Evolutionary conservation across 257 asterid species (phyloP).

Genomic region (Coffea eugenioides): DNA sequence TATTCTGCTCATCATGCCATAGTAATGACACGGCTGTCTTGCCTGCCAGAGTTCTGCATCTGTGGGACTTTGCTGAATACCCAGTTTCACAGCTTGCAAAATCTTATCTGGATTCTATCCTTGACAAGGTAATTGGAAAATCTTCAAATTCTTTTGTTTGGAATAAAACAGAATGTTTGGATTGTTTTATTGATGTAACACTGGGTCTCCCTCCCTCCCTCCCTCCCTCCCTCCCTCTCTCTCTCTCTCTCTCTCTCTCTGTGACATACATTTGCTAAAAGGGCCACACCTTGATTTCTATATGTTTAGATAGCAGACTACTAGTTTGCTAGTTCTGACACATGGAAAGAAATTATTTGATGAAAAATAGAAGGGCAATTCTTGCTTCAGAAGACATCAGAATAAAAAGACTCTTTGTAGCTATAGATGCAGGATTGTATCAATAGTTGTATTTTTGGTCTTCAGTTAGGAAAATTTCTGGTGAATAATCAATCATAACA

Average conservation of each 20-base stretch:
- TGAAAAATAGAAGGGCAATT: neutral
- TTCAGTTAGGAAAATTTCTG: neutral
- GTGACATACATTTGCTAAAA: neutral
- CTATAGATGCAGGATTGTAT: neutral
- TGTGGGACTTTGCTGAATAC: slow-evolving; percentile 84
- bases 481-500: neutral
- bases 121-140: slow-evolving; percentile 61
- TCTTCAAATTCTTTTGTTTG: neutral
- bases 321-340: neutral
- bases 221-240: neutral
- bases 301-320: neutral
- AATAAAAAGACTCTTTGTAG: neutral
- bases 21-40: slow-evolving; percentile 78
- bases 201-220: too few relatives aligned
- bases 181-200: neutral
- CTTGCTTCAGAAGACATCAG: neutral
- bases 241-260: too few relatives aligned
- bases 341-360: neutral
- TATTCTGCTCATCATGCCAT: slow-evolving; percentile 88
- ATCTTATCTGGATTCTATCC: slow-evolving; percentile 81
- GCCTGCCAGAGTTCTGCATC: slow-evolving; percentile 87
- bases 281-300: neutral
- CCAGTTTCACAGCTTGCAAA: slow-evolving; percentile 89
- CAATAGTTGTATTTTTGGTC: neutral
- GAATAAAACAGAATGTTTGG: neutral